Conservation (phyloP, 2,329 filamentous ascomycete genomes). For the Aureobasidium musti region DNA sequence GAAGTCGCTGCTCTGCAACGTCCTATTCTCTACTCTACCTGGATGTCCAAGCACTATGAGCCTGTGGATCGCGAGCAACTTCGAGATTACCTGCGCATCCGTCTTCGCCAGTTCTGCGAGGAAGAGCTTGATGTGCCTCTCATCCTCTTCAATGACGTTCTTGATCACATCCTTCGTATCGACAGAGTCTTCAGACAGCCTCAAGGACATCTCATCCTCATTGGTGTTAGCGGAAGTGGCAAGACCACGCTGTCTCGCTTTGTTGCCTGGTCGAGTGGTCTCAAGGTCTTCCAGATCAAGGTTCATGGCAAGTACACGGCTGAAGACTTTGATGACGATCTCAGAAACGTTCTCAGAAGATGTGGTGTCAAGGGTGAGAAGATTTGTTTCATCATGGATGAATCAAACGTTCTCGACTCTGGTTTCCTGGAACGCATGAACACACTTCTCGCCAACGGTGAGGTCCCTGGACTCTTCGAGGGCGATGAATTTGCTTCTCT, state of each 20-base stretch:
- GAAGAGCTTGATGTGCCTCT: slow-evolving; percentile 98
- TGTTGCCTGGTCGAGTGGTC: slow-evolving; percentile 99
- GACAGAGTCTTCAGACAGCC: slow-evolving; percentile 98
- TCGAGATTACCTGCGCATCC: slow-evolving; percentile 94
- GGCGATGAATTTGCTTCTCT: slow-evolving; percentile 98
- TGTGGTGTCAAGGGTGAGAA: slow-evolving; percentile 98
- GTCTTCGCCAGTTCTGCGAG: slow-evolving; percentile 97
- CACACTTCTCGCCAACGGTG: slow-evolving; percentile 96
- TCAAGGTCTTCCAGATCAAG: slow-evolving; percentile 99
- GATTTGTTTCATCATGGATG: slow-evolving; percentile 99
- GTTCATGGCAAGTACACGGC: slow-evolving; percentile 98
- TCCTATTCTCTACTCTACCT: slow-evolving; percentile 98
- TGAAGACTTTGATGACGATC: slow-evolving; percentile 97
- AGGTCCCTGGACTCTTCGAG: slow-evolving; percentile 97
- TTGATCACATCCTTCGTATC: slow-evolving; percentile 97
- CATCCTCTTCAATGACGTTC: slow-evolving; percentile 98
- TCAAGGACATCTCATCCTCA: slow-evolving; percentile 96
- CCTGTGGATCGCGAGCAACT: slow-evolving; percentile 94
- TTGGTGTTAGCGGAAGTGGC: slow-evolving; percentile 96
- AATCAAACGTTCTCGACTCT: slow-evolving; percentile 96
- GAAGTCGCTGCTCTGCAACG: slow-evolving; percentile 84
- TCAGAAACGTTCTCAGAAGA: slow-evolving; percentile 87
- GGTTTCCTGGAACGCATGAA: slow-evolving; percentile 99
- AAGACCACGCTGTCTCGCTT: slow-evolving; percentile 98
- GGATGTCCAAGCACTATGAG: slow-evolving; percentile 98